Percentiles rank a stretch among this genome's conserved stretches.
phyloP scores from a whole-genome alignment of 768 basidiomycete species.

The Terana coerulea region DNA sequence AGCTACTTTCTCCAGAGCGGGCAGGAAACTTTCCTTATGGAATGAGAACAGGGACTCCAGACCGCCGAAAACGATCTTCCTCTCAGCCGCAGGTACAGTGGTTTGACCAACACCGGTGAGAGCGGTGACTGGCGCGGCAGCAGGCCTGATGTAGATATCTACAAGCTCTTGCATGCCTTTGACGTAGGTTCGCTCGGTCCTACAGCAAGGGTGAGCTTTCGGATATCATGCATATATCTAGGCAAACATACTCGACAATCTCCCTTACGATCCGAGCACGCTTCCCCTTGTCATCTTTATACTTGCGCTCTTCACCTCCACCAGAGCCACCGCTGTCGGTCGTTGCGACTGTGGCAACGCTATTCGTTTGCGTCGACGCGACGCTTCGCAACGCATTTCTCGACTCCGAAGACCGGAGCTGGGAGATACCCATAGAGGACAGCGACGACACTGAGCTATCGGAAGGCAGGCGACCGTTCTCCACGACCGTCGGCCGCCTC shows the following conservation, averaged over 20 bases:
- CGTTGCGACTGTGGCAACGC: constrained; percentile 67
- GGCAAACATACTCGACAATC: constrained; percentile 76
- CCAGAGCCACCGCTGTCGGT: constrained; percentile 68
- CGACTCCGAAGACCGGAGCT: constrained; percentile 65
- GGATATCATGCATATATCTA: too few species aligned
- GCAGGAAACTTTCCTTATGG: constrained; percentile 90
- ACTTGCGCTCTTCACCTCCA: constrained; percentile 70
- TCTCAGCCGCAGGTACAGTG: constrained; percentile 78
- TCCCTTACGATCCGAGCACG: constrained; percentile 83
- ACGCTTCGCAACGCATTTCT: constrained; percentile 58
- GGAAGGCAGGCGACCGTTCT: constrained; percentile 53
- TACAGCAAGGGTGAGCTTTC: constrained; percentile 29
- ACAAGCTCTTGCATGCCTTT: constrained; percentile 91
- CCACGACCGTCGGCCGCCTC: constrained; percentile 66
- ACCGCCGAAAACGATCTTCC: constrained; percentile 89
- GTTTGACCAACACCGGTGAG: constrained; percentile 72
- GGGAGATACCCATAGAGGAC: constrained; percentile 36
- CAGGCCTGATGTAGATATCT: constrained; percentile 92
- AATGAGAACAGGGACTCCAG: constrained; percentile 88
- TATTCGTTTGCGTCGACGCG: constrained; percentile 59
- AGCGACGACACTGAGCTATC: constrained; percentile 39
- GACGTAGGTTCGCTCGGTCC: constrained; percentile 94
- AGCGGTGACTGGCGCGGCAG: constrained; percentile 62
- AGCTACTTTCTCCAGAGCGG: constrained; percentile 79
- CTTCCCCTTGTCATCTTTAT: constrained; percentile 87